phyloP scores from a whole-genome alignment of 106 monocot species.

The Dioscorea alata region DNA sequence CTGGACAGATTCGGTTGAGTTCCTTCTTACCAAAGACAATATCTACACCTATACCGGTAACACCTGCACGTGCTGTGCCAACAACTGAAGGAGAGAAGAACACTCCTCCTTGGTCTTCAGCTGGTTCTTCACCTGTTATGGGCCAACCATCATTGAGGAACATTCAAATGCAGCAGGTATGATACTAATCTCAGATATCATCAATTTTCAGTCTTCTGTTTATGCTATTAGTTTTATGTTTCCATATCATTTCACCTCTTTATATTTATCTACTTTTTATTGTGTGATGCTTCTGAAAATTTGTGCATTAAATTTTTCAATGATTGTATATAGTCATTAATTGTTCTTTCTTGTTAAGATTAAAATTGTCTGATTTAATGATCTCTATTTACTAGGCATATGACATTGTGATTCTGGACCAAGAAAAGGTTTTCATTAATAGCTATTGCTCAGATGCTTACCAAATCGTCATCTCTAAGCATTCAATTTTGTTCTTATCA shows the following conservation, averaged over 20 bases:
- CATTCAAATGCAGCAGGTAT: slow-evolving; percentile 98
- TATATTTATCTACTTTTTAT: neutral
- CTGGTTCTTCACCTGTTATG: slow-evolving; percentile 51
- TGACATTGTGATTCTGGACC: too few species aligned
- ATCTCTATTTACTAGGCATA: too few species aligned
- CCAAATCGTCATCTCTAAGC: neutral
- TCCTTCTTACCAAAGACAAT: slow-evolving; percentile 31
- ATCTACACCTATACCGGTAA: slow-evolving; percentile 53
- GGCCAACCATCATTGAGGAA: slow-evolving; percentile 72
- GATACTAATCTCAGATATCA: neutral
- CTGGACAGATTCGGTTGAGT: slow-evolving; percentile 38
- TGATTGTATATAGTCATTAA: too few species aligned
- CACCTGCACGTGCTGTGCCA: slow-evolving; percentile 15
- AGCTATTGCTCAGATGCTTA: neutral
- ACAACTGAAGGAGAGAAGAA: slow-evolving; percentile 57
- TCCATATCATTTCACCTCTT: neutral
- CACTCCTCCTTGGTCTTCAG: slow-evolving; percentile 81
- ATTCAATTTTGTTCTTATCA: neutral
- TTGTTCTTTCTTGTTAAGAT: too few species aligned
- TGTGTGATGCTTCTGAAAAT: neutral
- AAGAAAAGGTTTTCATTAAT: too few species aligned
- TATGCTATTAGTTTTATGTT: neutral
- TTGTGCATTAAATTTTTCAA: neutral
- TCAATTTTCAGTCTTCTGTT: neutral
- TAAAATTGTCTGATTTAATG: too few species aligned